Evolutionary conservation across 495 filamentous ascomycete species (phyloP).

Genomic region (Chaetomidium leptoderma): DNA sequence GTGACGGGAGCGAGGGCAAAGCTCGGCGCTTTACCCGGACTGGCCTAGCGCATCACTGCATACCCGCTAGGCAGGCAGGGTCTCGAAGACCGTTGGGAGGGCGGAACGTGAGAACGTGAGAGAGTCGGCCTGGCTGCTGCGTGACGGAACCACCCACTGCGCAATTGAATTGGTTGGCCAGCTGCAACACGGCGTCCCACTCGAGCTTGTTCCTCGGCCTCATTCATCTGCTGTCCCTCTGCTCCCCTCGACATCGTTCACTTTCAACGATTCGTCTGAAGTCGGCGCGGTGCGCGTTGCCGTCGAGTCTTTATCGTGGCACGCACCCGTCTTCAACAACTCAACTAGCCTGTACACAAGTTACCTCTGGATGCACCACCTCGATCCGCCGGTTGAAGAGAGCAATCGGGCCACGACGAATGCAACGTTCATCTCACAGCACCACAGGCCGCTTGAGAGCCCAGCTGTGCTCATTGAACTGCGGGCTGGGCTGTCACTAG

Average conservation of each 20-base stretch:
- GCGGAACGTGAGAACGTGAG: conserved; percentile 14
- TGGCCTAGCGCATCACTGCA: conserved; percentile 20
- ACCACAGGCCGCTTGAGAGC: neutral
- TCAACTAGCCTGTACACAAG: too few relatives aligned
- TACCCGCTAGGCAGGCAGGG: conserved; percentile 11
- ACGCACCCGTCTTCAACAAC: too few relatives aligned
- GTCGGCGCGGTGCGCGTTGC: too few relatives aligned
- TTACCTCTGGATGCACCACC: too few relatives aligned
- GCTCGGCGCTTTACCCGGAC: conserved; percentile 26
- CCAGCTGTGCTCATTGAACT: conserved; percentile 9
- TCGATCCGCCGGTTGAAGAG: too few relatives aligned
- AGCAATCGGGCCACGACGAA: neutral
- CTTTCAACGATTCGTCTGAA: neutral
- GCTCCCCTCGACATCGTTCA: neutral
- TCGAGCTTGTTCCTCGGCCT: neutral
- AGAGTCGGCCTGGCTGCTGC: conserved; percentile 7
- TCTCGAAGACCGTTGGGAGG: conserved; percentile 29
- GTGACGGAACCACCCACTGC: conserved; percentile 9
- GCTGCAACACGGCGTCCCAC: neutral
- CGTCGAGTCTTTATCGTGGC: neutral
- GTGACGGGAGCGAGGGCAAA: conserved; percentile 15
- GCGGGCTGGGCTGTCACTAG: conserved; percentile 5
- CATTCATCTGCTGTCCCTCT: neutral
- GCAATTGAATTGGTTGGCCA: neutral
- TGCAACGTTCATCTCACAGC: conserved; percentile 7